Base-by-base conservation (phyloP, 2,329 filamentous ascomycete genomes). In the Aspergillus ochraceus region DNA sequence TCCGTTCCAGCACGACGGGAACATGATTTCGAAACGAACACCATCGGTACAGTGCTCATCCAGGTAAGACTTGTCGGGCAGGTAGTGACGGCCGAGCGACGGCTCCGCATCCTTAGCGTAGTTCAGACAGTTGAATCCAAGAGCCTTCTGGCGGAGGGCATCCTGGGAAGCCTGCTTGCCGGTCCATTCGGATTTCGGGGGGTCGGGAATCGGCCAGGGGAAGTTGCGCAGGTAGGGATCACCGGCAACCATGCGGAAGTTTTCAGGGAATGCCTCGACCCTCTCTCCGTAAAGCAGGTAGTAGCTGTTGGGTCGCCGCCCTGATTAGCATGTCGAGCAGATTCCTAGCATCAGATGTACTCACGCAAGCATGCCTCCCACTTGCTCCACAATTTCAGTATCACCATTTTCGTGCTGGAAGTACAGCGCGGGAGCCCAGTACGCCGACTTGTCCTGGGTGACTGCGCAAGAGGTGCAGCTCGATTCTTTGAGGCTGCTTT, bases 91-190 rank as follows among this genome's bases (percentile, higher is more conserved):
- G 75, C 87, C 90, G 39, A 96, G 83, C 14, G 92, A 90, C 1
- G 84, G 83, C 75, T 97, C 92, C 2, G 90, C 80, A 19, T 68
- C 68, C 24, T 76, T 80, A 32, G 68, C 70, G 73, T 97, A 97
- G 84, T 98, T 88, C 61, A 99, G 79, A 77, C 95, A 98, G 82
- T 98, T 98, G 85, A 97, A 97, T 3, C 95, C 94, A 29, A 97
- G 69, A 10, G 93, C 91, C 62, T 93, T 92, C 80, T 96, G 90
- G 54, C 79, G 80, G 42, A 97, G 84, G 55, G 88, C 85, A 17
- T 77, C 75, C 79, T 96, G 92, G 11, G 88, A 89, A 69, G 85
- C 84, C 60, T 88, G 85, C 5, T 86, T 79, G 2, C 74, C 77
- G 4, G 76, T 71, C 93, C 93, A 97, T 24, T 76, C 64, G 12